Conservation (phyloP, 257 asterid species). For the Scutellaria baicalensis region DNA sequence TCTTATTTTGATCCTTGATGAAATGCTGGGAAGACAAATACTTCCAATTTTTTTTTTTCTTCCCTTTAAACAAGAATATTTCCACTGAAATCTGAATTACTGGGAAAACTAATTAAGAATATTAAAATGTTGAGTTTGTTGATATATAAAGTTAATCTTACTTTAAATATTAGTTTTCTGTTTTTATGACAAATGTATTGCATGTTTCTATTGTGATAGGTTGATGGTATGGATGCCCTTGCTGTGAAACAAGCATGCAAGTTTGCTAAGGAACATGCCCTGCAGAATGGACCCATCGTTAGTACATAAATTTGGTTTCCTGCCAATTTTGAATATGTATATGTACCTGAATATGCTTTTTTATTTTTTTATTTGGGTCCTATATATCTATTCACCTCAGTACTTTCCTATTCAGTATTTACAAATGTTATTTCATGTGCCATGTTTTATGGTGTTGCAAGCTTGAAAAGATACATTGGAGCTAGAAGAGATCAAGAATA, state of each 20-base stretch:
- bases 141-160: neutral
- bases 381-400: neutral
- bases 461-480: neutral
- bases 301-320: conserved; percentile 26
- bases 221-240: conserved; percentile 97
- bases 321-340: neutral
- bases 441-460: conserved; percentile 1
- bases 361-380: neutral
- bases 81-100: neutral
- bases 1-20: neutral
- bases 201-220: conserved; percentile 35
- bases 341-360: neutral
- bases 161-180: neutral
- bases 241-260: conserved; percentile 97
- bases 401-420: neutral
- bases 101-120: neutral
- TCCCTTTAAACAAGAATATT: neutral
- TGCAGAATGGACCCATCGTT: conserved; percentile 97
- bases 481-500: neutral
- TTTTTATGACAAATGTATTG: neutral
- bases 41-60: neutral
- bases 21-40: neutral
- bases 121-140: neutral
- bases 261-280: conserved; percentile 89
- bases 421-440: neutral